Conservation (phyloP, 495 filamentous ascomycete genomes). For the Poronia punctata region DNA sequence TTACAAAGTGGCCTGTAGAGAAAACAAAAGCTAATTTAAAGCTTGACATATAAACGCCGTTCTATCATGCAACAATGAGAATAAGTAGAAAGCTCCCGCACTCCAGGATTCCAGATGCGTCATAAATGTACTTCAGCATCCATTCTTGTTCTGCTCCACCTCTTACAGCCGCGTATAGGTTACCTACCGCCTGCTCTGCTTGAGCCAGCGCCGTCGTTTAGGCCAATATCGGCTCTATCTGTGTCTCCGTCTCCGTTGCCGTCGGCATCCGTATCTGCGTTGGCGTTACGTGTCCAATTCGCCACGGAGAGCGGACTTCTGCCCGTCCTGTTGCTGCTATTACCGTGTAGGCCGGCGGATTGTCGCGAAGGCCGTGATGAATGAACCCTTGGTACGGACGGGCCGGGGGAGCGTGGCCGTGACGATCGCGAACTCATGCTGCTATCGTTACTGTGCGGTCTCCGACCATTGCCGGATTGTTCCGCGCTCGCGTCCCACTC, state of each 20-base stretch:
- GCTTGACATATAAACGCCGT: too few species aligned
- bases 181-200: too few species aligned
- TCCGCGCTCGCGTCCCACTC: constrained; percentile 33
- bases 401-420: constrained; percentile 18
- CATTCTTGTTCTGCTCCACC: not conserved
- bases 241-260: too few species aligned
- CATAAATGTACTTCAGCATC: constrained; percentile 3
- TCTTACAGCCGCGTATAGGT: too few species aligned
- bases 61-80: constrained; percentile 10
- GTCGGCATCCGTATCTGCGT: not conserved
- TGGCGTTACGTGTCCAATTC: constrained; percentile 1
- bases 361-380: constrained; percentile 5
- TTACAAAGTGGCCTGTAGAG: too few species aligned
- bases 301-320: constrained; percentile 18
- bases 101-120: not conserved
- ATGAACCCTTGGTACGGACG: constrained; percentile 7
- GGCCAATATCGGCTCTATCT: too few species aligned
- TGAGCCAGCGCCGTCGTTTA: too few species aligned
- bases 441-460: constrained; percentile 27
- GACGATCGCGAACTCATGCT: constrained; percentile 15
- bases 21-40: too few species aligned
- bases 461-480: constrained; percentile 17
- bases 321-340: constrained; percentile 6
- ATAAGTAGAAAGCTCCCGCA: too few species aligned
- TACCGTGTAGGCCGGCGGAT: not conserved